phyloP scores from a whole-genome alignment of 1,284 basidiomycete genomes.

The Ustilago hordei region DNA sequence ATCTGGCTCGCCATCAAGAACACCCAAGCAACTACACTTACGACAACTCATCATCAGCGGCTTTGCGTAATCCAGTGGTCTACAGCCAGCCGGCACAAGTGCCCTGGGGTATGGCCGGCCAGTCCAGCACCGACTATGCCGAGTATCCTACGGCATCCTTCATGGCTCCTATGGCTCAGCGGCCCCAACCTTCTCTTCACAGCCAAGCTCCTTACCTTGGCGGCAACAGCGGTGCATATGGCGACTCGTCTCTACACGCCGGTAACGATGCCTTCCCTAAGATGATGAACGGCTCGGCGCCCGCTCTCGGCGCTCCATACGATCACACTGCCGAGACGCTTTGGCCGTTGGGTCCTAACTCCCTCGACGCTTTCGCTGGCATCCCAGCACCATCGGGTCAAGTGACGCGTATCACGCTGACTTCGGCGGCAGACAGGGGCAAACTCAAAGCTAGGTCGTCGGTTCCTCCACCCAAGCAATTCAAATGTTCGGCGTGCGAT shows the following conservation, averaged over 20 bases:
- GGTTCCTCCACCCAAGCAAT: constrained; percentile 48
- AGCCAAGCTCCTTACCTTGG: constrained; percentile 22
- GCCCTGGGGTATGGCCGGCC: constrained; percentile 22
- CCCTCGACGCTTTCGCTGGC: constrained; percentile 46
- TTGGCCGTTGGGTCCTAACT: constrained; percentile 41
- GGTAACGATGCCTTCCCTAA: constrained; percentile 27
- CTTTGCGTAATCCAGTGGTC: constrained; percentile 39
- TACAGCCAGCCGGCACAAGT: constrained; percentile 41
- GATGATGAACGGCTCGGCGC: constrained; percentile 17
- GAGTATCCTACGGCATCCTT: constrained; percentile 46
- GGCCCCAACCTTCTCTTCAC: constrained; percentile 19
- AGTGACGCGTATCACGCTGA: constrained; percentile 37
- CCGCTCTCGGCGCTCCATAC: constrained; percentile 17
- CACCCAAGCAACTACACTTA: constrained; percentile 35
- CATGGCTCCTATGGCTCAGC: constrained; percentile 23
- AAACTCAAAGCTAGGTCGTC: constrained; percentile 34
- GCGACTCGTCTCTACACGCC: constrained; percentile 22
- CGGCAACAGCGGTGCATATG: constrained; percentile 21
- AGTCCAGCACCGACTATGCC: constrained; percentile 22
- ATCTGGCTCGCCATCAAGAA: constrained; percentile 20
- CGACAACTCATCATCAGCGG: constrained; percentile 32
- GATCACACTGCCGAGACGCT: constrained; percentile 37
- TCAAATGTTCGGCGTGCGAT: constrained; percentile 61
- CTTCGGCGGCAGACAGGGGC: constrained; percentile 32
- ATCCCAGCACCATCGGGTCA: constrained; percentile 29